phyloP scores from a whole-genome alignment of 805 yeast genomes.

The Cyberlindnera meyerae region DNA sequence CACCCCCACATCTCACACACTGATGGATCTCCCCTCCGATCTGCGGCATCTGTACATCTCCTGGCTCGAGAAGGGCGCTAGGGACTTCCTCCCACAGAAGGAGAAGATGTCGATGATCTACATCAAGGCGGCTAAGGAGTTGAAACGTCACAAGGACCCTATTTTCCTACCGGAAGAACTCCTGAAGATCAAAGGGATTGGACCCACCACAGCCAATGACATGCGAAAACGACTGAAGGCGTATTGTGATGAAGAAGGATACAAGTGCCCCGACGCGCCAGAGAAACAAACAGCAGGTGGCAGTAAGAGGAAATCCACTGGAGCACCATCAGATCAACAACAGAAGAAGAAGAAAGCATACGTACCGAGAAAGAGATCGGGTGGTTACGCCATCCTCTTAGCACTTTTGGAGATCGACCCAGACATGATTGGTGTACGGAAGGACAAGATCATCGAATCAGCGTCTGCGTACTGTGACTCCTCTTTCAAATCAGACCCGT shows the following conservation, averaged over 20 bases:
- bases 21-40: constrained; percentile 37
- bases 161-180: constrained; percentile 50
- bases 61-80: constrained; percentile 55
- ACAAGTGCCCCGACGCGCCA: constrained; percentile 36
- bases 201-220: constrained; percentile 57
- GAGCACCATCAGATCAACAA: constrained; percentile 14
- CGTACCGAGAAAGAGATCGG: constrained; percentile 71
- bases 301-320: constrained; percentile 13
- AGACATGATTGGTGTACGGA: constrained; percentile 52
- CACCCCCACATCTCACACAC: too few relatives aligned
- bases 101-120: not conserved
- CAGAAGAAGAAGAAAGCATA: constrained; percentile 35
- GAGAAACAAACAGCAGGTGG: constrained; percentile 6
- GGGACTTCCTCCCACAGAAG: not conserved
- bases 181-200: constrained; percentile 57
- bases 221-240: constrained; percentile 42
- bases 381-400: constrained; percentile 77
- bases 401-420: constrained; percentile 49
- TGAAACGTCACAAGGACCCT: too few relatives aligned
- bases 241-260: constrained; percentile 55
- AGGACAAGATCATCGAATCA: constrained; percentile 47
- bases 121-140: too few relatives aligned
- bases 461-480: constrained; percentile 55
- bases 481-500: constrained; percentile 55
- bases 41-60: constrained; percentile 46